Evolutionary conservation across 768 basidiomycete genomes (phyloP).

Genomic region (Collybia sordida): DNA sequence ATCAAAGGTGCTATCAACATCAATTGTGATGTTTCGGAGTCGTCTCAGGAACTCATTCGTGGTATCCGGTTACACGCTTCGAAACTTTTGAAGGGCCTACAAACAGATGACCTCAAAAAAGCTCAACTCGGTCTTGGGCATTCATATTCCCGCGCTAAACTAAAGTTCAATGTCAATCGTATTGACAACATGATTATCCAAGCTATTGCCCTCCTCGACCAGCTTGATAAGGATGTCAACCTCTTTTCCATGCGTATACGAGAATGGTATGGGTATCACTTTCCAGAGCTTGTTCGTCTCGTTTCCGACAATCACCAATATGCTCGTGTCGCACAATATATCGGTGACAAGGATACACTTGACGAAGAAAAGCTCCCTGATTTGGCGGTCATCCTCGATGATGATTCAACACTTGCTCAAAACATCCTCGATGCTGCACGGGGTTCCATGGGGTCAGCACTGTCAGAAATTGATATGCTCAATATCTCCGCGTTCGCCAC

Average conservation of each 20-base stretch:
- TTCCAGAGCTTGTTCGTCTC: conserved; percentile 92
- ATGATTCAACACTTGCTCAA: conserved; percentile 82
- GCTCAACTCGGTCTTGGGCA: conserved; percentile 97
- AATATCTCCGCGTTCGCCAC: conserved; percentile 92
- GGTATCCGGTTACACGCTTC: conserved; percentile 90
- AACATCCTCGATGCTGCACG: conserved; percentile 94
- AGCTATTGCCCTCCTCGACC: conserved; percentile 96
- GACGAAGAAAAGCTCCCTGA: conserved; percentile 79
- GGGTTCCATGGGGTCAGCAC: conserved; percentile 91
- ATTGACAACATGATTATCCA: conserved; percentile 99
- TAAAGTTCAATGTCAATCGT: conserved; percentile 96
- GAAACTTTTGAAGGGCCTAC: conserved; percentile 86
- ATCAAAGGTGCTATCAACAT: conserved; percentile 75
- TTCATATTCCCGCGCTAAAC: conserved; percentile 95
- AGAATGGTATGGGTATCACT: conserved; percentile 99
- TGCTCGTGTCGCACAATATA: conserved; percentile 80
- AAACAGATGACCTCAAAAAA: conserved; percentile 83
- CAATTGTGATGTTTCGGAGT: conserved; percentile 79
- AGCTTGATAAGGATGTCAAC: conserved; percentile 99
- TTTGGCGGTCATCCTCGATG: conserved; percentile 76
- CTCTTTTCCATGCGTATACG: conserved; percentile 97
- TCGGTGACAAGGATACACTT: conserved; percentile 86
- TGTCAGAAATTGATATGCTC: conserved; percentile 91
- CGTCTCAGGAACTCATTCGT: conserved; percentile 82
- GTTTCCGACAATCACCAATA: conserved; percentile 96